Percentiles rank a stretch among this genome's conserved stretches.
These are phyloP conservation scores for Aspergillus funiculosus DNA, from an alignment of 495 filamentous ascomycete genomes.

Conservation along the genomic window DNA sequence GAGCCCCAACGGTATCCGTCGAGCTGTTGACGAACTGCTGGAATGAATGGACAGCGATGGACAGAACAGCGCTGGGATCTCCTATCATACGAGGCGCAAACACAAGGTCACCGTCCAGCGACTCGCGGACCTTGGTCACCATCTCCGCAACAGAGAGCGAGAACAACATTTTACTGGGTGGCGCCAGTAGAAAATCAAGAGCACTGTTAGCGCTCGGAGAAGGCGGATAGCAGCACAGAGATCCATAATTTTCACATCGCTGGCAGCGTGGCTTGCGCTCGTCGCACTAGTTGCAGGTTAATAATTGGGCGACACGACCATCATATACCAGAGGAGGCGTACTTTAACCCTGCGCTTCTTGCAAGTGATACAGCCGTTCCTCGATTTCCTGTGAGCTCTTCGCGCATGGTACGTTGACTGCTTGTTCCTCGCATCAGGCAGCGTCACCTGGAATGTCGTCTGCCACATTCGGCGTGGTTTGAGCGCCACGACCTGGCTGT, in stretches of 20 bases:
- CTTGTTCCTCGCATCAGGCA: neutral
- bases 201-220: neutral
- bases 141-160: constrained; percentile 21
- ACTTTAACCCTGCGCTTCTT: constrained; percentile 37
- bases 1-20: constrained; percentile 26
- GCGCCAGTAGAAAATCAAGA: neutral
- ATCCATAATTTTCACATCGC: constrained; percentile 27
- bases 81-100: constrained; percentile 2
- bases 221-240: constrained; percentile 25
- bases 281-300: constrained; percentile 27
- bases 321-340: neutral
- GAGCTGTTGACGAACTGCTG: constrained; percentile 32
- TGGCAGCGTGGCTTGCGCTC: constrained; percentile 30
- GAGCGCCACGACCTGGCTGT: neutral
- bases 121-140: constrained; percentile 12
- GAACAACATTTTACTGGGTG: constrained; percentile 6
- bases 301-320: neutral
- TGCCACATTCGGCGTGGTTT: constrained; percentile 8
- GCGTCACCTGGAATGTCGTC: constrained; percentile 21
- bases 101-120: constrained; percentile 4
- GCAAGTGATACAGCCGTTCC: constrained; percentile 29
- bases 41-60: constrained; percentile 23
- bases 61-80: neutral
- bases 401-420: constrained; percentile 13
- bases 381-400: constrained; percentile 31